A percentile compares a stretch with the other conserved stretches of the same genome.
Conservation (phyloP, 495 filamentous ascomycete genomes). For the Xylaria acuta region DNA sequence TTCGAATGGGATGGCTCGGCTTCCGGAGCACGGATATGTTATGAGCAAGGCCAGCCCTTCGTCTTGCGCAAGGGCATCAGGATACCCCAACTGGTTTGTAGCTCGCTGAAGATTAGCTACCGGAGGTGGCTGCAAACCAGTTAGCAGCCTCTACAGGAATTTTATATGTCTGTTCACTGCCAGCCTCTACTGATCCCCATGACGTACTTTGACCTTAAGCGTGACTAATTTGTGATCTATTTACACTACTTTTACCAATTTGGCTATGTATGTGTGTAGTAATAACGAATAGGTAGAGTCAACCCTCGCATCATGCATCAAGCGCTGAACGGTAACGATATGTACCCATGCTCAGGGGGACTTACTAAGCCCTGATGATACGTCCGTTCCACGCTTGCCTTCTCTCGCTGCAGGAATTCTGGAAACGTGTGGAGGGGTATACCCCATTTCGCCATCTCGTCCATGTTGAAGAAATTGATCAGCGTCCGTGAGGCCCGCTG, state of each 20-base stretch:
- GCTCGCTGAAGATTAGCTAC: slow-evolving; percentile 2
- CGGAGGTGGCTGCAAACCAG: slow-evolving; percentile 2
- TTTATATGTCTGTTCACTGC: not conserved
- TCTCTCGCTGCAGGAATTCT: slow-evolving; percentile 48
- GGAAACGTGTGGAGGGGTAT: slow-evolving; percentile 44
- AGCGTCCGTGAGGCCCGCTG: slow-evolving; percentile 39
- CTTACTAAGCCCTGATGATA: slow-evolving; percentile 22
- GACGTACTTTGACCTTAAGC: not conserved
- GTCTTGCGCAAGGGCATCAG: not conserved
- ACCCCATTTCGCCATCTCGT: slow-evolving; percentile 42
- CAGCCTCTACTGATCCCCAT: not conserved
- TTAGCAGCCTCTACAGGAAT: slow-evolving; percentile 16
- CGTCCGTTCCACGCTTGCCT: slow-evolving; percentile 35
- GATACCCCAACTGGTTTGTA: not conserved
- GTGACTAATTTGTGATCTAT: not conserved
- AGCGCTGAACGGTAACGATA: not conserved
- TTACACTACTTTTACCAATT: not conserved
- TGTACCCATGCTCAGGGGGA: no score
- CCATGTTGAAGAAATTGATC: slow-evolving; percentile 43
- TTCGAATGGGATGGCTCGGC: slow-evolving; percentile 11
- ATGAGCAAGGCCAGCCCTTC: not conserved
- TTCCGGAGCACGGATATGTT: slow-evolving; percentile 11
- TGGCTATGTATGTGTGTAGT: not conserved
- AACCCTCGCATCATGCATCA: not conserved
- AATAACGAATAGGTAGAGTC: not conserved